Evolutionary conservation across 768 basidiomycete genomes (phyloP), one percentile per base, ranked within the genome.

Genomic region (Lactifluus subvellereus): DNA sequence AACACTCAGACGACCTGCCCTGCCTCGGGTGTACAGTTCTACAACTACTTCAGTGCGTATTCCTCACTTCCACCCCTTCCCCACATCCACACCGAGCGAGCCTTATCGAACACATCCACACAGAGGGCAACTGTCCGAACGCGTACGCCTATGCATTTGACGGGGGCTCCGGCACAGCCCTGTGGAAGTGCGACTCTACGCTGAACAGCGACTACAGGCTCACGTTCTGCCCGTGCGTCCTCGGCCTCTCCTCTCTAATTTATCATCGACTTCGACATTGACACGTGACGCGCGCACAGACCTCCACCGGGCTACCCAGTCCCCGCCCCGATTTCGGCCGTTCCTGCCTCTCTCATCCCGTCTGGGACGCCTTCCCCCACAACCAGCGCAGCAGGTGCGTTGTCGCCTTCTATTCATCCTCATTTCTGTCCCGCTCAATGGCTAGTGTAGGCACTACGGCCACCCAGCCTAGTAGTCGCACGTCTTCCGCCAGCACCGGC

Each of bases 91-190:
- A 13, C 38, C 38, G 30, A 42, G 18, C 7, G 18, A n/a, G 16
- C 10, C 2, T 5, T 3, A 50, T n/a, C 20, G 35, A 55, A 13
- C 18, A 4, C 16, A 20, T 37, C 18, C 43, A 13, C 40, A 30
- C 68, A 77, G 74, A 80, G 71, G 51, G 66, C 42, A 76, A 71
- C 58, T 81, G 78, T 69, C 79, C 77, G 4, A 77, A 78, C 60
- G 72, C 79, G 8, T 83, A 82, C 63, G 82, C 76, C 5, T 84
- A 83, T 64, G 80, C 83, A 2, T 84, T 77, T 66, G 84, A 85
- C 67, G 83, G 85, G 69, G 66, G 73, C 32, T 75, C 73, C 64
- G 77, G 81, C 66, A 75, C 81, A 0, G 83, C 85, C 0, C 73
- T 85, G 45, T 84, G 77, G 75, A 82, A 76, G 1, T 85, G 85